Base-by-base conservation (phyloP, 2,329 filamentous ascomycete genomes). In the Calonectria hongkongensis region DNA sequence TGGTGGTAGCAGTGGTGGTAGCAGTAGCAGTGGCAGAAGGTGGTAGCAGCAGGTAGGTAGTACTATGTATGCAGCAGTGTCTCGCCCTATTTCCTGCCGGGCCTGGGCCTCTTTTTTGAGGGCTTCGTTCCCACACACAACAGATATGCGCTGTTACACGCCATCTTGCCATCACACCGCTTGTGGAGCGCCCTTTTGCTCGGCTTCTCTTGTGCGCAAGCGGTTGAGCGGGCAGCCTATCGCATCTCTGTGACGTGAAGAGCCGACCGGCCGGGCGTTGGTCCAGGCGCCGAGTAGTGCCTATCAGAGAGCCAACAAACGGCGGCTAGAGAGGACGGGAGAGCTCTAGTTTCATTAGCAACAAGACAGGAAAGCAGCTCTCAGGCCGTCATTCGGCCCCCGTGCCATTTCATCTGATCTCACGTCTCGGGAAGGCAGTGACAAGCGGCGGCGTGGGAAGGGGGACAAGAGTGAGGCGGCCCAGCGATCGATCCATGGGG, bases 101-200 rank as follows among this genome's bases (percentile, higher is more conserved):
- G 12, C 25, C 27, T 47, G 12, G 64, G n/a, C 64, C 18, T 27
- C 36, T 41, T 25, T 28, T 16, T 51, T 16, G 28, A 51, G 51
- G 18, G 51, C 18, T 56, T 70, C 28, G 41, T 39, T 48, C 27
- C 25, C n/a, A 60, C 33, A 50, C 54, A 50, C 54, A 62, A 30
- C 28, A 21, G 50, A 33, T 51, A 70, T 70, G 68, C 68, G 68
- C 51, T 71, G 68, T 71, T 66, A 66, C 68, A 69, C 56, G 63
- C 68, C 68, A 66, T 71, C 16, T 43, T 21, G n/a, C 41, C 43
- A 64, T 48, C 70, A 63, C 70, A 72, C 70, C 70, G 70, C 70
- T 68, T 68, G 58, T 70, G 68, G 56, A 56, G 43, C 21, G 21
- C 27, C 27, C 45, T 16, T 50, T 10, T 16, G 50, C 58, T 45